These are phyloP conservation scores for Penicillium sp. DNA, from an alignment of 2,329 filamentous ascomycete species.

Conservation along the genomic window DNA sequence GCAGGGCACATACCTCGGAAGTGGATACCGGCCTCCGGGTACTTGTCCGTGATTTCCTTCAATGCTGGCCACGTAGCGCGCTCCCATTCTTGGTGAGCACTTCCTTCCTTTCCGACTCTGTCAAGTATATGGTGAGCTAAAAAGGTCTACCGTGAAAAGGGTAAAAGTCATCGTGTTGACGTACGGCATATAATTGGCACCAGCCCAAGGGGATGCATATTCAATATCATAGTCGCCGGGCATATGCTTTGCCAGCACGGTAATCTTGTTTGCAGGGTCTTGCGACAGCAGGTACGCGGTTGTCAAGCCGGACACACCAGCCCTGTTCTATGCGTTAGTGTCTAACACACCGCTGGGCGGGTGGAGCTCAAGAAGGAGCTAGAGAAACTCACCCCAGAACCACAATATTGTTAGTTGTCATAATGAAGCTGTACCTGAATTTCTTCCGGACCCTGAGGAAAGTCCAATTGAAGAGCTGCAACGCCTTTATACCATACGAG, in stretches of 20 bases:
- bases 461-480: background rate
- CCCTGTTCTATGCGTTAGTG: conserved; percentile 43
- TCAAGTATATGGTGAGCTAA: background rate
- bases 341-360: background rate
- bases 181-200: conserved; percentile 75
- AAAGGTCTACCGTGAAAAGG: background rate
- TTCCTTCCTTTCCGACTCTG: conserved; percentile 43
- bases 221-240: conserved; percentile 90
- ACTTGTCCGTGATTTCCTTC: conserved; percentile 60
- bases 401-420: conserved; percentile 41
- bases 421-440: conserved; percentile 10
- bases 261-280: conserved; percentile 60
- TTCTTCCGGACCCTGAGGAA: background rate
- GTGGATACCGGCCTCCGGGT: conserved; percentile 78
- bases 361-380: background rate
- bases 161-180: conserved; percentile 25
- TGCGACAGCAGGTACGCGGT: conserved; percentile 64
- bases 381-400: conserved; percentile 37
- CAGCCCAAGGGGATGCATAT: conserved; percentile 88
- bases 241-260: conserved; percentile 83
- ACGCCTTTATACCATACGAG: background rate
- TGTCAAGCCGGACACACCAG: conserved; percentile 67
- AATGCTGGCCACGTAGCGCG: conserved; percentile 65
- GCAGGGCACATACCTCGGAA: conserved; percentile 60
- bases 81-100: conserved; percentile 55